Conservation (phyloP, 108 stramenopile species). For the Pseudonitzschia multistriata region DNA sequence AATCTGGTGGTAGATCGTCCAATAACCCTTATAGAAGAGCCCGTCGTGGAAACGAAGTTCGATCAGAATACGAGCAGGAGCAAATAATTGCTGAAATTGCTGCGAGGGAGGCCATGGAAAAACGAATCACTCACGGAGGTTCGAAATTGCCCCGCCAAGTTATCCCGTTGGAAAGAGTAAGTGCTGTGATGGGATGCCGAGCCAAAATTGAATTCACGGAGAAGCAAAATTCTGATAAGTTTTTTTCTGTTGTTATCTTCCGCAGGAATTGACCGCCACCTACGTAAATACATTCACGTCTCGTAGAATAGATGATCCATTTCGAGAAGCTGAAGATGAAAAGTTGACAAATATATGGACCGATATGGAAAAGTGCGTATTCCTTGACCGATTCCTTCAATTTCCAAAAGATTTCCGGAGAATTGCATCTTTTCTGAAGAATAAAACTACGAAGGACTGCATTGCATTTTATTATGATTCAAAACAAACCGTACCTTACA, state of each 20-base stretch:
- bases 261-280: slow-evolving; percentile 50
- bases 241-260: slow-evolving; percentile 7
- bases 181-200: slow-evolving; percentile 11
- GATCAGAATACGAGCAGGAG: slow-evolving; percentile 87
- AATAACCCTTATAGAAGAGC: slow-evolving; percentile 85
- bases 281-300: slow-evolving; percentile 63
- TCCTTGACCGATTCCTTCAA: slow-evolving; percentile 94
- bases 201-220: neutral
- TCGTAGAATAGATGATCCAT: slow-evolving; percentile 51
- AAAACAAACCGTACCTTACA: slow-evolving; percentile 84
- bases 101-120: slow-evolving; percentile 85
- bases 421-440: slow-evolving; percentile 88
- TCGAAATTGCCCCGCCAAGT: slow-evolving; percentile 69
- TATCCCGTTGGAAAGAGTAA: slow-evolving; percentile 60
- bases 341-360: slow-evolving; percentile 74
- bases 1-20: slow-evolving; percentile 40
- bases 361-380: slow-evolving; percentile 98
- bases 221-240: neutral
- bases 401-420: slow-evolving; percentile 96
- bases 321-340: slow-evolving; percentile 50
- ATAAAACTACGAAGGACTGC: slow-evolving; percentile 90
- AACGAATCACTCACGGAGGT: slow-evolving; percentile 76
- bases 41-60: slow-evolving; percentile 67
- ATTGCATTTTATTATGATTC: slow-evolving; percentile 94
- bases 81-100: slow-evolving; percentile 87